Conservation (phyloP, 2,329 filamentous ascomycete genomes). For the Pseudogymnoascus pannorum region DNA sequence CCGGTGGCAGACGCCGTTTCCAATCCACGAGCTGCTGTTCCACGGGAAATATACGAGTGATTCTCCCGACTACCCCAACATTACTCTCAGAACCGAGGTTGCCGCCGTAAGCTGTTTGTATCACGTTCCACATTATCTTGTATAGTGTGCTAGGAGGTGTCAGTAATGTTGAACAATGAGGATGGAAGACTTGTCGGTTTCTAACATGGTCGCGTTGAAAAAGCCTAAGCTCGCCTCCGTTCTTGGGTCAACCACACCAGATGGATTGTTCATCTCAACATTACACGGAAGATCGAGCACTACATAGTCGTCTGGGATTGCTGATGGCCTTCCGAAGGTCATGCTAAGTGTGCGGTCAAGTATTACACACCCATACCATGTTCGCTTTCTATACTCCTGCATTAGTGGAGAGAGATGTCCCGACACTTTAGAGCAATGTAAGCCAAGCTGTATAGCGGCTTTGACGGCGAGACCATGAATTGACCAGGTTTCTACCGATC, state of each 20-base stretch:
- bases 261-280: conserved; percentile 4
- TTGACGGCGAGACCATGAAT: conserved; percentile 46
- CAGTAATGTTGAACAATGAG: not conserved
- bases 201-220: conserved; percentile 31
- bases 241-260: conserved; percentile 8
- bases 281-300: conserved; percentile 32
- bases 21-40: conserved; percentile 35
- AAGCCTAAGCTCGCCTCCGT: conserved; percentile 21
- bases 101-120: conserved; percentile 37
- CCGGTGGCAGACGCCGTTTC: conserved; percentile 29
- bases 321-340: conserved; percentile 42
- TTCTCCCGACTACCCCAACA: conserved; percentile 23
- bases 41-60: conserved; percentile 32
- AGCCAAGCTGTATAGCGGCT: conserved; percentile 43
- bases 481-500: conserved; percentile 46
- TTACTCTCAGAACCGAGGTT: conserved; percentile 34
- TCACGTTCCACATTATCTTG: conserved; percentile 29
- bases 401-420: conserved; percentile 34
- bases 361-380: conserved; percentile 43
- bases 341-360: conserved; percentile 44
- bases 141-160: conserved; percentile 28
- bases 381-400: conserved; percentile 40
- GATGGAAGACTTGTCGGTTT: not conserved
- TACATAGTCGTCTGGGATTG: conserved; percentile 39
- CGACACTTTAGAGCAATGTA: conserved; percentile 38